phyloP scores from a whole-genome alignment of 2,329 filamentous ascomycete species.

The Davidsoniella eucalypti region DNA sequence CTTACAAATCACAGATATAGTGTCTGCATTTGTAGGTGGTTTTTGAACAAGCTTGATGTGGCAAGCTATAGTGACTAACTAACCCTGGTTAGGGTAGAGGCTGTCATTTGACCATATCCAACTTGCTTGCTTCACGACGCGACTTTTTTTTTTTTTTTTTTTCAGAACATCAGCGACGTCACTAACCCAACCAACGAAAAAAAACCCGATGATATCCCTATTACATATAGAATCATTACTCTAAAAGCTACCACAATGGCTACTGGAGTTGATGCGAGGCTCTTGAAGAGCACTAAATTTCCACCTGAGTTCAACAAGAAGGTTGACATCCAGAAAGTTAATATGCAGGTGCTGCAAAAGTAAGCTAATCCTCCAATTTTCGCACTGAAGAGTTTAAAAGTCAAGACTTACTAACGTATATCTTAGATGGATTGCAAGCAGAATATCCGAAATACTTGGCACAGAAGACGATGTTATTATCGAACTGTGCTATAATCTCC shows the following conservation, averaged over 20 bases:
- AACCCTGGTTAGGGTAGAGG: neutral
- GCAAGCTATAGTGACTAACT: too few species aligned
- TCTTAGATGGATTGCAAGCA: constrained; percentile 76
- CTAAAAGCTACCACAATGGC: constrained; percentile 41
- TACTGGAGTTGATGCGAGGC: constrained; percentile 72
- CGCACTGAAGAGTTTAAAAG: neutral
- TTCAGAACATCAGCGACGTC: neutral
- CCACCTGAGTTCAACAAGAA: constrained; percentile 86
- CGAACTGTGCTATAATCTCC: constrained; percentile 56
- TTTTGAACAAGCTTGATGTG: too few species aligned
- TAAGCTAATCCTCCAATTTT: constrained; percentile 26
- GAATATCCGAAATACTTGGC: constrained; percentile 75
- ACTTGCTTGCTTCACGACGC: neutral
- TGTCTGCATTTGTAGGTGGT: too few species aligned
- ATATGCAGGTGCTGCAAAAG: constrained; percentile 96
- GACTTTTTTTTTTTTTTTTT: constrained; percentile 3
- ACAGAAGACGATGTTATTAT: constrained; percentile 92
- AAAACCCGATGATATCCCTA: neutral
- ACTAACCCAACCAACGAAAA: neutral
- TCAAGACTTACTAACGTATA: constrained; percentile 2
- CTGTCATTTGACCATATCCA: constrained; percentile 4
- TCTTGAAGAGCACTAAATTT: constrained; percentile 82
- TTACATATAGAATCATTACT: neutral
- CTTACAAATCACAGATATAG: too few species aligned
- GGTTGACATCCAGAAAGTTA: constrained; percentile 95